A percentile compares a stretch with the other conserved stretches of the same genome.
phyloP scores from a whole-genome alignment of 2,329 filamentous ascomycete genomes.

The Phialophora macrospora region DNA sequence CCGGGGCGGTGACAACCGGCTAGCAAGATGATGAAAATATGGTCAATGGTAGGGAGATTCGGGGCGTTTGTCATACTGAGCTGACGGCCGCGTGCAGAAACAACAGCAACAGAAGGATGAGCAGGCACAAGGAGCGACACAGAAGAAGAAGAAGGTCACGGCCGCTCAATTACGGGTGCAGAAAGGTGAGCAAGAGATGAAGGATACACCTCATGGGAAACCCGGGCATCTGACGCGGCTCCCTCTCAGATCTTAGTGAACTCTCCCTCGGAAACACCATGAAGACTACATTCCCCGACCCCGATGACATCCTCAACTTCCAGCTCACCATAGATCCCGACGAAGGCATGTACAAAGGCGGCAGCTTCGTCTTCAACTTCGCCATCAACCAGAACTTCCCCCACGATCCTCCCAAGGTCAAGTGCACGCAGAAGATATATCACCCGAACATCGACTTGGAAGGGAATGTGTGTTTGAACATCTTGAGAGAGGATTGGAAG shows the following conservation, averaged over 20 bases:
- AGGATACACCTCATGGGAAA: neutral
- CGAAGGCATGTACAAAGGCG: constrained; percentile 80
- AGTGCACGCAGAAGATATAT: constrained; percentile 97
- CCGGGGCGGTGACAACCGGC: constrained; percentile 20
- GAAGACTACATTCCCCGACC: constrained; percentile 61
- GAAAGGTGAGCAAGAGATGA: constrained; percentile 68
- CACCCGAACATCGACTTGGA: constrained; percentile 98
- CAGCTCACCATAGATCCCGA: constrained; percentile 56
- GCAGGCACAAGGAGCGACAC: constrained; percentile 80
- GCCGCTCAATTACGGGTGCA: constrained; percentile 93
- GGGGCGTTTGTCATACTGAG: neutral
- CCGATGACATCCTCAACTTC: constrained; percentile 64
- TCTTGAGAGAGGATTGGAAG: constrained; percentile 98
- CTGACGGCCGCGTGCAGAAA: constrained; percentile 41
- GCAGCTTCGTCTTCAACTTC: constrained; percentile 87
- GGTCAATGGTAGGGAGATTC: constrained; percentile 79
- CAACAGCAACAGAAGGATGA: constrained; percentile 97
- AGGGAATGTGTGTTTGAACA: constrained; percentile 97
- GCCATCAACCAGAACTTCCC: constrained; percentile 93
- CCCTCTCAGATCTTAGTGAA: constrained; percentile 51
- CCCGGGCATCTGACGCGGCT: neutral
- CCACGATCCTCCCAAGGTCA: constrained; percentile 96
- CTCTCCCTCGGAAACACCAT: constrained; percentile 60
- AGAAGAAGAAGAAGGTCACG: constrained; percentile 98
- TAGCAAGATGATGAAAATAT: constrained; percentile 94